Evolutionary conservation across 371 early-diverging fungal species (phyloP).

Genomic region (Dichotomocladium elegans): DNA sequence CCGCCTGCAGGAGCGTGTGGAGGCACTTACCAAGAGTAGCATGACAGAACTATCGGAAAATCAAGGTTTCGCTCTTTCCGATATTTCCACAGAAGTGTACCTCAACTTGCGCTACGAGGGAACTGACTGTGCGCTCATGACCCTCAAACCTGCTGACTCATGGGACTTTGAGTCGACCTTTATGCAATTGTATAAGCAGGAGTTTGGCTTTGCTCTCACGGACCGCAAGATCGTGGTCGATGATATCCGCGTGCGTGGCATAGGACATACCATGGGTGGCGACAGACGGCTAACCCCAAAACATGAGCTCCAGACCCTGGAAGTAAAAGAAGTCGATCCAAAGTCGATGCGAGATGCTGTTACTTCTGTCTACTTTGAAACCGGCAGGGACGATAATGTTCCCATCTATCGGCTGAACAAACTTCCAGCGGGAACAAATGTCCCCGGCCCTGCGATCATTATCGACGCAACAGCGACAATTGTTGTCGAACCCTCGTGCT

Average conservation of each 20-base stretch:
- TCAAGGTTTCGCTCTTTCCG: constrained; percentile 65
- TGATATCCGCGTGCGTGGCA: constrained; percentile 89
- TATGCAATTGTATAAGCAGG: constrained; percentile 68
- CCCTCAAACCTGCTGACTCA: constrained; percentile 52
- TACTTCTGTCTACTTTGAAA: constrained; percentile 79
- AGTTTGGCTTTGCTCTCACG: constrained; percentile 89
- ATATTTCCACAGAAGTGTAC: constrained; percentile 64
- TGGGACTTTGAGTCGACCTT: constrained; percentile 69
- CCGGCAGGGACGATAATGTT: constrained; percentile 52
- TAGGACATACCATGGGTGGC: constrained; percentile 56
- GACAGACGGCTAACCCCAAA: constrained; percentile 31
- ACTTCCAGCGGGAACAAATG: constrained; percentile 57
- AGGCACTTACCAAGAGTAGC: constrained; percentile 41
- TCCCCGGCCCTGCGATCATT: constrained; percentile 88
- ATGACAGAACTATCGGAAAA: constrained; percentile 34
- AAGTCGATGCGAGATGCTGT: constrained; percentile 20
- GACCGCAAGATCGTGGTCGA: constrained; percentile 85
- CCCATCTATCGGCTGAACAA: constrained; percentile 71
- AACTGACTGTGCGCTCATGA: constrained; percentile 94
- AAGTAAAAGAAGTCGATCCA: constrained; percentile 22
- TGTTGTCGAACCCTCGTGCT: constrained; percentile 80
- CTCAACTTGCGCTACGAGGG: constrained; percentile 92
- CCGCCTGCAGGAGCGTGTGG: constrained; percentile 49
- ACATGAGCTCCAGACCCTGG: constrained; percentile 36
- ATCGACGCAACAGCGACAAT: constrained; percentile 87